Conservation (phyloP, 1,284 basidiomycete genomes). For the Exobasidium rhododendri region DNA sequence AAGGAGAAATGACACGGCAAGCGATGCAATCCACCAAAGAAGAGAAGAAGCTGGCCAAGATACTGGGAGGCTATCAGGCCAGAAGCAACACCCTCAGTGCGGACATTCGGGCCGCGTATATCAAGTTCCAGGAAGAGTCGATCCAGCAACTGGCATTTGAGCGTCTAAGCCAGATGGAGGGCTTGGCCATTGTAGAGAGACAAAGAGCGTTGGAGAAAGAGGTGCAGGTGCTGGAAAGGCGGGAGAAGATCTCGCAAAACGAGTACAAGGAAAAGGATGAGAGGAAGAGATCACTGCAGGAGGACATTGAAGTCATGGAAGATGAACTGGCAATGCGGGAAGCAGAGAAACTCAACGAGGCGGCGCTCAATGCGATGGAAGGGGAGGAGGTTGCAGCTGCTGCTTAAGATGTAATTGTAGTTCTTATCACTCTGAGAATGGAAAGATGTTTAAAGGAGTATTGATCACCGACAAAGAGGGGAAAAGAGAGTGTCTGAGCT, state of each 20-base stretch:
- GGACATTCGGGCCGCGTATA: slow-evolving; percentile 28
- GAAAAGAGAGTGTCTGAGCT: not conserved
- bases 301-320: slow-evolving; percentile 39
- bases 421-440: not conserved
- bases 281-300: slow-evolving; percentile 26
- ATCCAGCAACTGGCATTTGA: slow-evolving; percentile 37
- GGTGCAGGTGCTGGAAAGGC: slow-evolving; percentile 33
- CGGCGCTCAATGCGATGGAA: slow-evolving; percentile 14
- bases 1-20: slow-evolving; percentile 76
- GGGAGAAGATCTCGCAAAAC: slow-evolving; percentile 36
- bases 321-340: slow-evolving; percentile 51
- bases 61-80: slow-evolving; percentile 83
- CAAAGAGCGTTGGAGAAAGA: slow-evolving; percentile 36
- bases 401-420: not conserved
- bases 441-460: not conserved
- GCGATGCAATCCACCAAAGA: slow-evolving; percentile 76
- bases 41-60: slow-evolving; percentile 86
- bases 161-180: slow-evolving; percentile 36
- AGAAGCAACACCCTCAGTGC: slow-evolving; percentile 70
- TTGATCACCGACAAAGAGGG: not conserved
- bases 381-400: no score
- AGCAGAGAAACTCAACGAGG: slow-evolving; percentile 34
- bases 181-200: slow-evolving; percentile 35
- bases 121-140: slow-evolving; percentile 25
- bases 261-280: slow-evolving; percentile 35